Evolutionary conservation across 352 stramenopile species (phyloP).

Genomic region (Phytophthora citricola): DNA sequence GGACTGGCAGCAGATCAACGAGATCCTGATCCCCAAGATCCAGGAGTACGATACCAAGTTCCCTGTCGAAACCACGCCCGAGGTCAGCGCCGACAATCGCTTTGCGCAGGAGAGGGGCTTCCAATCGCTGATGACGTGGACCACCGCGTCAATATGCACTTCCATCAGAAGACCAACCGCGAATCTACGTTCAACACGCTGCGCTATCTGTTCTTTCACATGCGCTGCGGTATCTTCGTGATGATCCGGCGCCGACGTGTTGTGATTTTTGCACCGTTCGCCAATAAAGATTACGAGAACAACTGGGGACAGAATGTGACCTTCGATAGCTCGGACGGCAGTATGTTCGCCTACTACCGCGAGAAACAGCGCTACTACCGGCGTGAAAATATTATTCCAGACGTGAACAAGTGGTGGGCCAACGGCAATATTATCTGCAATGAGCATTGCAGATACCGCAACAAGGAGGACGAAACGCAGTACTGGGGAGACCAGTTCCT

Average conservation of each 20-base stretch:
- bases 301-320: constrained; percentile 94
- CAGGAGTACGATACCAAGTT: constrained; percentile 76
- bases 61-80: constrained; percentile 43
- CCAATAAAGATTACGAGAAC: constrained; percentile 98
- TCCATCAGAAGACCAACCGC: constrained; percentile 90
- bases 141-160: constrained; percentile 92
- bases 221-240: constrained; percentile 98
- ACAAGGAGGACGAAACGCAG: constrained; percentile 93
- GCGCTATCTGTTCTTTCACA: constrained; percentile 98
- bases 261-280: constrained; percentile 97
- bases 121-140: constrained; percentile 67
- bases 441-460: constrained; percentile 91
- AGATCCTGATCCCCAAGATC: constrained; percentile 83
- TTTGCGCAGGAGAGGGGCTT: constrained; percentile 62
- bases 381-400: constrained; percentile 80
- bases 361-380: constrained; percentile 86
- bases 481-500: constrained; percentile 98
- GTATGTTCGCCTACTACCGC: constrained; percentile 93
- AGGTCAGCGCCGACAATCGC: constrained; percentile 61
- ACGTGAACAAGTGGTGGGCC: constrained; percentile 97
- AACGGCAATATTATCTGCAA: constrained; percentile 99
- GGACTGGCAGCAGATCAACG: constrained; percentile 85
- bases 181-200: constrained; percentile 95
- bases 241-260: constrained; percentile 97
- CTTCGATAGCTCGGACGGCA: constrained; percentile 91